Base-by-base conservation (phyloP, 495 filamentous ascomycete species). In the Xylaria intraflava region DNA sequence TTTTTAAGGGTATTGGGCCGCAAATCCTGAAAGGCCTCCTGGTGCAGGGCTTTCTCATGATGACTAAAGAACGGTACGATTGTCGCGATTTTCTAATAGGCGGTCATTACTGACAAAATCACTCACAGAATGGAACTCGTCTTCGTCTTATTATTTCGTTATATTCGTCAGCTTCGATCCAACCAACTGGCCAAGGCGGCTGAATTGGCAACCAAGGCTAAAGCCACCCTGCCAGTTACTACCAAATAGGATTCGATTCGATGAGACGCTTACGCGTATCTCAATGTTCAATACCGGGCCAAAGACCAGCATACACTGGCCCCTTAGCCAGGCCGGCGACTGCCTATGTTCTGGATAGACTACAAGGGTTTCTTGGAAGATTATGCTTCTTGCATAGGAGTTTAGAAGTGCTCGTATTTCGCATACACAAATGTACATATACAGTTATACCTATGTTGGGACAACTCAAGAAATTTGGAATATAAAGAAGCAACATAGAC, bases 1-100 rank as follows among this genome's bases (percentile, higher is more conserved):
- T 97, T 12, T 97, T 96, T 78, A 99, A 97, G 74, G 93, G 93
- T 20, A 95, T 99, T 65, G 92, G 84, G 0, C 93, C 93, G 0
- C 93, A 99, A 67, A 84, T 99, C 45, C 62, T 87, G 42, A 99
- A 99, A 70, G 93, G 94, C 16, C 72, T 99, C 40, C 61, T 97
- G 41, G 93, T 99, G 5, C 93, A 99, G 64, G 93, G 93, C 48
- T 74, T 97, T 44, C 73, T 99, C 22, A 99, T 99, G 93, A 99
- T 97, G 93, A 95, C 89, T 3, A 99, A 99, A 74, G 94, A 99
- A 71, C 82, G 90, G 90, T 94, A 79, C 55, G 82, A 69, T 27
- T 17, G 3, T 26, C 30, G 24, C 31, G 30, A 46, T 14, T 16
- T 29, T 26, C 39, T 11, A 46, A 33, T 30, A 20, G 8, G 10